Conservation (phyloP, 805 yeast genomes). For the Saccharomycopsis javanensis region DNA sequence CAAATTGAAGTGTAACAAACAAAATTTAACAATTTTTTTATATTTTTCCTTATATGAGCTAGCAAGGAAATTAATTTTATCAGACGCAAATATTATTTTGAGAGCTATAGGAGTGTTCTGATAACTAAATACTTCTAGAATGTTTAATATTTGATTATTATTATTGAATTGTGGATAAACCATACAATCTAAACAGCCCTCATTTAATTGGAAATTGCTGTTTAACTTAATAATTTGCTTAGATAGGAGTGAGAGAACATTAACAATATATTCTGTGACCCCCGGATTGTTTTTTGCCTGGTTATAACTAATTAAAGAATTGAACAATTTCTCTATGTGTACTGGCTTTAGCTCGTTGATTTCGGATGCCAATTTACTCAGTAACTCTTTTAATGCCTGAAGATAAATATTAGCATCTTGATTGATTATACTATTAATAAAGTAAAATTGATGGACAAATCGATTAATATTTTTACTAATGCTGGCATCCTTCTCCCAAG, state of each 20-base stretch:
- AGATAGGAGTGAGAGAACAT: neutral
- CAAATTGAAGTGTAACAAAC: neutral
- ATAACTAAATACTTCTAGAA: neutral
- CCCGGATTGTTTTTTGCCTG: neutral
- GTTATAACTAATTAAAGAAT: neutral
- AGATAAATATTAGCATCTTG: neutral
- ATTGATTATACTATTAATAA: neutral
- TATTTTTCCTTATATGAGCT: neutral
- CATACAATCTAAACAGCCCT: neutral
- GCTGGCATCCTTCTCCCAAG: neutral
- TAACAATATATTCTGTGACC: neutral
- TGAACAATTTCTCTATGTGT: neutral
- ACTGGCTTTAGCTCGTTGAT: neutral
- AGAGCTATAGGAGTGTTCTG: neutral
- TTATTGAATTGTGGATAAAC: neutral
- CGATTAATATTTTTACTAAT: neutral
- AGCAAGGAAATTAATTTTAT: neutral
- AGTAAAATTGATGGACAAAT: conserved; percentile 3
- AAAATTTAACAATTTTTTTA: neutral
- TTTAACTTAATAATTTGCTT: neutral
- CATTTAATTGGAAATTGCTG: neutral
- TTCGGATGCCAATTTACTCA: neutral
- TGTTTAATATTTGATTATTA: neutral
- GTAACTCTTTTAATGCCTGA: neutral
- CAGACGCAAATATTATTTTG: neutral